Evolutionary conservation across 345 rosid genomes (phyloP), one percentile per base, ranked within the genome.

Genomic region (Brassica juncea): DNA sequence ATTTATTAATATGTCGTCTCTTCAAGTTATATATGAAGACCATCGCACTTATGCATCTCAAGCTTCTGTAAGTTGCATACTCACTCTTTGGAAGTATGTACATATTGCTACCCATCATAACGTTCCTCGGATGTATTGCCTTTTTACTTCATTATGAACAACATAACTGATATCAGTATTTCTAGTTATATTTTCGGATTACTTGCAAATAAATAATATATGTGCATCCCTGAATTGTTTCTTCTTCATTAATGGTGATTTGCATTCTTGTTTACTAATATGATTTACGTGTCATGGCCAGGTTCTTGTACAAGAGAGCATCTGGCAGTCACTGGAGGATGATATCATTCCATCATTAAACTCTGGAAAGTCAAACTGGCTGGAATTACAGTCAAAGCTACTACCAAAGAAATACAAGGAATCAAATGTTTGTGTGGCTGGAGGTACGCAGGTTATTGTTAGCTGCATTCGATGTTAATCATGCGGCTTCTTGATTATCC

Each of bases 251-350:
- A 21, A 14, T 81, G 64, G 73, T 66, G 66, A 37, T 32, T n/a
- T 79, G 19, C 57, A 59, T 55, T 78, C 10, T 59, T 39, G 35
- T n/a, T 25, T 19, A 25, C 69, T 12, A 71, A 31, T 66, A 58
- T 78, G 42, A 67, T 61, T 69, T n/a, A 14, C 65, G 25, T 71
- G 59, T 77, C 39, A 62, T 27, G 74, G 76, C 68, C 87, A 95
- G 98, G 87, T 89, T 71, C 83, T 83, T 78, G 91, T 90, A 66
- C 85, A 55, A 79, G 99, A 95, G 86, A 88, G 84, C 77, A 16
- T 90, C 79, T 95, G 99, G 99, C 84, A 25, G 42, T 90, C 94
- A 55, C 84, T 95, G 67, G 99, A 95, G 90, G 97, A 91, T 79
- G 97, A 90, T 71, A 85, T 95, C 75, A 82, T 90, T 72, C 99